These are phyloP conservation scores for Phaeosphaeriaceae sp. DNA, from an alignment of 2,329 filamentous ascomycete genomes.

Conservation along the genomic window DNA sequence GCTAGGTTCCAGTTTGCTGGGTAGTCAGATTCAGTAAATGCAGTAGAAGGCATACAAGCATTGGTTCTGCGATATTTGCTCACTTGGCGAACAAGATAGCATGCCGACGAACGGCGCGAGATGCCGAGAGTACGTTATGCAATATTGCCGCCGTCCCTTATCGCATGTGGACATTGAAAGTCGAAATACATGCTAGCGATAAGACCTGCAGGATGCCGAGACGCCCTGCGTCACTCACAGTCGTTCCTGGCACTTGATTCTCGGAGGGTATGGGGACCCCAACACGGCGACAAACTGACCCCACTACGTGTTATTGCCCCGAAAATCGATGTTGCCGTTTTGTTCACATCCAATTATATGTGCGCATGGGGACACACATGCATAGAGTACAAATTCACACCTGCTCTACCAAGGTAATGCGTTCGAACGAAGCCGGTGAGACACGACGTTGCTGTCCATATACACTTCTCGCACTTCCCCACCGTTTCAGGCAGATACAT, in stretches of 20 bases:
- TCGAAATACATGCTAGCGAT: neutral
- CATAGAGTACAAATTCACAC: neutral
- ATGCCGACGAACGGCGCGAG: neutral
- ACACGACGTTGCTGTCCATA: too few relatives aligned
- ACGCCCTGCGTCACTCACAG: neutral
- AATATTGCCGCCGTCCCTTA: neutral
- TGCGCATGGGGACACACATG: too few relatives aligned
- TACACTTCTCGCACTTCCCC: too few relatives aligned
- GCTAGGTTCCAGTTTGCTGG: too few relatives aligned
- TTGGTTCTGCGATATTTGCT: neutral
- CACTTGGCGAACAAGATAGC: neutral
- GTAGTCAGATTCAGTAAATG: too few relatives aligned
- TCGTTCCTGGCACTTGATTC: neutral
- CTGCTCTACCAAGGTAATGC: neutral
- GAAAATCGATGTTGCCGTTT: too few relatives aligned
- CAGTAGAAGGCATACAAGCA: neutral
- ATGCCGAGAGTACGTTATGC: neutral
- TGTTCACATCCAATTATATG: too few relatives aligned
- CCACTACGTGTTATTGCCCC: neutral
- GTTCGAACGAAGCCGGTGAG: neutral
- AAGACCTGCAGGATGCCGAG: neutral
- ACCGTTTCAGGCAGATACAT: neutral
- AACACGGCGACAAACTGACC: neutral
- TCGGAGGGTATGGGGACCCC: constrained; percentile 5
- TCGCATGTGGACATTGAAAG: neutral